Percentiles rank a stretch among this genome's conserved stretches.
These are phyloP conservation scores for Prunus campanulata DNA, from an alignment of 306 rosid genomes.

Conservation along the genomic window DNA sequence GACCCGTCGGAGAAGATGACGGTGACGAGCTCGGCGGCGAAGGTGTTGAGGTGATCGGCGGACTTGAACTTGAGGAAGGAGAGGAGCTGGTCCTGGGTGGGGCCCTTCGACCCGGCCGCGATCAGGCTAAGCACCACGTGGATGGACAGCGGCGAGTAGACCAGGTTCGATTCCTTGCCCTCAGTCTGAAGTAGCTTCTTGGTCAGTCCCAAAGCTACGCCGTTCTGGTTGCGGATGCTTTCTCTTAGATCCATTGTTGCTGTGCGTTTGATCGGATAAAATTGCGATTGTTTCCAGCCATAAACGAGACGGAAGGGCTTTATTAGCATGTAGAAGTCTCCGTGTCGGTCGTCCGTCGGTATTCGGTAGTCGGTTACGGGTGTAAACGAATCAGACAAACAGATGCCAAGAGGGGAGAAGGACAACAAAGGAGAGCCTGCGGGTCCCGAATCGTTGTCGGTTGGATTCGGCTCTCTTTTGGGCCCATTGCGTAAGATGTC, in stretches of 20 bases:
- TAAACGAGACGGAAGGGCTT: neutral
- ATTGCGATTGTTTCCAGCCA: neutral
- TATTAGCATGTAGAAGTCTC: neutral
- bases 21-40: conserved; percentile 56
- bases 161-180: conserved; percentile 44
- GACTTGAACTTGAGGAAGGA: conserved; percentile 67
- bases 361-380: neutral
- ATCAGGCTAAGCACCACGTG: conserved; percentile 63
- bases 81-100: conserved; percentile 64
- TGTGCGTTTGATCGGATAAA: neutral
- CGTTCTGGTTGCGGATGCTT: conserved; percentile 46
- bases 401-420: no score
- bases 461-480: neutral
- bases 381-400: no score
- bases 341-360: neutral
- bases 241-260: conserved; percentile 57
- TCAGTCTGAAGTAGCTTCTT: conserved; percentile 43
- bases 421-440: neutral
- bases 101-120: conserved; percentile 69
- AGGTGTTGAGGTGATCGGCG: conserved; percentile 53
- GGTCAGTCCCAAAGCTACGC: conserved; percentile 46
- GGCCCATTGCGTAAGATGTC: neutral
- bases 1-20: conserved; percentile 57
- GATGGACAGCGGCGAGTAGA: conserved; percentile 72
- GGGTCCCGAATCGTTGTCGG: no score